Evolutionary conservation across 345 rosid genomes (phyloP).

Genomic region (Noccaea bulbosa): DNA sequence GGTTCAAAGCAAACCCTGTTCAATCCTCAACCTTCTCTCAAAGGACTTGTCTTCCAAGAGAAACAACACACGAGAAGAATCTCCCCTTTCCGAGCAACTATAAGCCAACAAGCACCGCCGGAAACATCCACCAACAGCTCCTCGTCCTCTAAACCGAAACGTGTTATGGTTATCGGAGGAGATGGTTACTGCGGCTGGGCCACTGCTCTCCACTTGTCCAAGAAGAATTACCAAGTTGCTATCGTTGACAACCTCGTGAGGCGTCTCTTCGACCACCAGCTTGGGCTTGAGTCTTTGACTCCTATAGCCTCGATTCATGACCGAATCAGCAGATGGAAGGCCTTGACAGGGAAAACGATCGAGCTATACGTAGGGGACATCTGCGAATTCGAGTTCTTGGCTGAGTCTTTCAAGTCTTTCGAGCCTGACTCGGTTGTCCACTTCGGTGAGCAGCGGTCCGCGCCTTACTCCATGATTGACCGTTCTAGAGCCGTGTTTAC

Average conservation of each 20-base stretch:
- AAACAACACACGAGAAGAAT: slow-evolving; percentile 40
- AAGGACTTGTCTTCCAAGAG: slow-evolving; percentile 46
- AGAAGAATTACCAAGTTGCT: slow-evolving; percentile 80
- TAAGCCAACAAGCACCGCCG: slow-evolving; percentile 60
- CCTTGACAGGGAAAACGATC: slow-evolving; percentile 78
- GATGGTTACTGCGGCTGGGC: slow-evolving; percentile 99
- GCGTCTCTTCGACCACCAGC: slow-evolving; percentile 91
- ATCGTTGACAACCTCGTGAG: slow-evolving; percentile 85
- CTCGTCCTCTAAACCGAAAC: slow-evolving; percentile 53
- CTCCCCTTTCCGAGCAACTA: slow-evolving; percentile 49
- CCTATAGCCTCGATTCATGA: slow-evolving; percentile 86
- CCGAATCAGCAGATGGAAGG: slow-evolving; percentile 83
- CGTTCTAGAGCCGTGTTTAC: slow-evolving; percentile 89
- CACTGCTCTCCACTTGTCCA: slow-evolving; percentile 90
- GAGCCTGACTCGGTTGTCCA: slow-evolving; percentile 96
- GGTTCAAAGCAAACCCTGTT: slow-evolving; percentile 41
- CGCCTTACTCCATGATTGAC: slow-evolving; percentile 98
- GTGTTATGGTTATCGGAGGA: slow-evolving; percentile 96
- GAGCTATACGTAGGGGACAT: slow-evolving; percentile 85
- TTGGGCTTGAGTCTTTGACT: slow-evolving; percentile 86
- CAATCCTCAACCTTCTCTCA: slow-evolving; percentile 37
- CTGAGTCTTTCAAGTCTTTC: slow-evolving; percentile 78
- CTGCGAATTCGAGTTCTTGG: slow-evolving; percentile 91
- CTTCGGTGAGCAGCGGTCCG: slow-evolving; percentile 95
- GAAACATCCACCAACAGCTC: slow-evolving; percentile 48